Conservation (phyloP, 345 rosid genomes). For the Clausena lansium region DNA sequence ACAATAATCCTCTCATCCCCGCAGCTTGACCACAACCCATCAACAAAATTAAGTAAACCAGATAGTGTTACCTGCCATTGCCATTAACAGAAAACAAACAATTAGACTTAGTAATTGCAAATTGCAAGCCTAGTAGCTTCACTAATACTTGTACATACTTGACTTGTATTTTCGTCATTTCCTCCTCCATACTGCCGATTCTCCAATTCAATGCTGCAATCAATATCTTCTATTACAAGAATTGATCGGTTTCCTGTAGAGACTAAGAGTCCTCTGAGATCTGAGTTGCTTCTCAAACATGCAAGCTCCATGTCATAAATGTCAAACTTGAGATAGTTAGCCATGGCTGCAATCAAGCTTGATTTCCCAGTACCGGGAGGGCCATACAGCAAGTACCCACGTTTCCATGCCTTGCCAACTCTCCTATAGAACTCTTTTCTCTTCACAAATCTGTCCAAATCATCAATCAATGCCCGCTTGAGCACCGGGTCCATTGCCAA, state of each 20-base stretch:
- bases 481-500: conserved; percentile 28
- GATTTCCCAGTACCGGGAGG: conserved; percentile 32
- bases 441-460: conserved; percentile 31
- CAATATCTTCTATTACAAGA: conserved; percentile 27
- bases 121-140: not conserved
- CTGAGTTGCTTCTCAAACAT: not conserved
- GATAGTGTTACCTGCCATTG: conserved; percentile 17
- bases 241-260: conserved; percentile 13
- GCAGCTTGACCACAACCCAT: conserved; percentile 29
- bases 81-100: not conserved
- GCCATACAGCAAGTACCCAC: conserved; percentile 25
- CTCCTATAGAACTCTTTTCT: not conserved
- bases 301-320: conserved; percentile 25
- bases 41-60: conserved; percentile 24
- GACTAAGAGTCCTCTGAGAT: conserved; percentile 8
- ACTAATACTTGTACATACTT: not conserved
- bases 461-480: conserved; percentile 27
- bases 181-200: conserved; percentile 1
- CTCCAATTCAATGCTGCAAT: conserved; percentile 16
- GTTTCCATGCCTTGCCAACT: conserved; percentile 22
- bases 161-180: not conserved
- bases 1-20: conserved; percentile 25
- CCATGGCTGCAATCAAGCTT: conserved; percentile 33
- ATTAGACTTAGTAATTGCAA: not conserved
- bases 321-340: conserved; percentile 28